Evolutionary conservation across 2,329 filamentous ascomycete genomes (phyloP).

Genomic region (Tolypocladium paradoxum): DNA sequence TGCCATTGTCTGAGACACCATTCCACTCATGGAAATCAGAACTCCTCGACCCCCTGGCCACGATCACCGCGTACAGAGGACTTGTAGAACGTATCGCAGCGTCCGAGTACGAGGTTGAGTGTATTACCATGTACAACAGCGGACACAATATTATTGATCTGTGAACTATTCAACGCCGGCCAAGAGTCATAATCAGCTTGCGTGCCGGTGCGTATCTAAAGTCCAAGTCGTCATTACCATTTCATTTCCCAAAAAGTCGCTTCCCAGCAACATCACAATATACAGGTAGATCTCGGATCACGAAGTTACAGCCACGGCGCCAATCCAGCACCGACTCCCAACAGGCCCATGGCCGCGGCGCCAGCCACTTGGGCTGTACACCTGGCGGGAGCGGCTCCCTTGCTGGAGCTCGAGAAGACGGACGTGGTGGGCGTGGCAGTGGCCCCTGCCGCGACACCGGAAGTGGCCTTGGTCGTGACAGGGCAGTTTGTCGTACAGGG

Average conservation of each 20-base stretch:
- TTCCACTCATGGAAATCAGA: too few species aligned
- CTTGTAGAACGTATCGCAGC: neutral
- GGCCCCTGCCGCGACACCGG: constrained; percentile 9
- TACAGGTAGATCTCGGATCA: neutral
- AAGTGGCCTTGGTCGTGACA: constrained; percentile 16
- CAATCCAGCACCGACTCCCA: constrained; percentile 18
- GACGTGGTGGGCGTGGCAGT: constrained; percentile 9
- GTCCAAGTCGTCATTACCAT: neutral
- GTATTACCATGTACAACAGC: neutral
- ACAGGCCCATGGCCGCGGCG: constrained; percentile 16
- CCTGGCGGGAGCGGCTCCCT: constrained; percentile 9
- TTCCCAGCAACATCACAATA: neutral
- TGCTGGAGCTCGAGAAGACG: constrained; percentile 12
- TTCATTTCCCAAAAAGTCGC: neutral
- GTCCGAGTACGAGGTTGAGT: neutral
- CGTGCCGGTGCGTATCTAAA: neutral
- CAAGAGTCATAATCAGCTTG: too few species aligned
- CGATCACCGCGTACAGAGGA: neutral
- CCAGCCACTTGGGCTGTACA: constrained; percentile 16
- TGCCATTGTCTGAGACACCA: neutral
- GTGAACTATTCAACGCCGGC: neutral
- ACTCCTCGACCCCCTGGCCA: neutral
- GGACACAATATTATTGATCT: neutral
- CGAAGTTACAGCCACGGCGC: constrained; percentile 5
- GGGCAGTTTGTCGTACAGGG: constrained; percentile 31